A percentile compares a stretch with the other conserved stretches of the same genome.
These are phyloP conservation scores for Candida ficus DNA, from an alignment of 805 yeast species.

Conservation along the genomic window DNA sequence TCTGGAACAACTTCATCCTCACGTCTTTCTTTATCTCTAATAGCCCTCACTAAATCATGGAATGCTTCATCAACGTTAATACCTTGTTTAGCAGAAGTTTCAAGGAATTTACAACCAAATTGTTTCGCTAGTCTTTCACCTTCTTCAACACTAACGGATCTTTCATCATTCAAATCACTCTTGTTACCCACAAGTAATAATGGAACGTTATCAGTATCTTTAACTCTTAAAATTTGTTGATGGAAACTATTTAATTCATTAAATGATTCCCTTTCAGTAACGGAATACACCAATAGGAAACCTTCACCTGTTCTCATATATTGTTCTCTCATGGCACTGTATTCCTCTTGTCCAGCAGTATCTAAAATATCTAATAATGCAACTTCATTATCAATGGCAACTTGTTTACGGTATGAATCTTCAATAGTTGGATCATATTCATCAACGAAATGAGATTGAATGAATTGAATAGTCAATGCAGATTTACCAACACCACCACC, in stretches of 20 bases:
- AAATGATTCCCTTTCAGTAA: slow-evolving; percentile 79
- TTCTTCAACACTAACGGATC: slow-evolving; percentile 69
- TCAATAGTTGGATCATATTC: slow-evolving; percentile 99
- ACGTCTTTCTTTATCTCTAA: slow-evolving; percentile 28
- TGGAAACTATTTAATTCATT: slow-evolving; percentile 78
- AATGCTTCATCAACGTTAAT: slow-evolving; percentile 86
- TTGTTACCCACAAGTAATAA: slow-evolving; percentile 77
- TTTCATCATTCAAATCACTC: slow-evolving; percentile 66
- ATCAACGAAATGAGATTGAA: slow-evolving; percentile 92
- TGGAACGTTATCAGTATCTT: slow-evolving; percentile 73
- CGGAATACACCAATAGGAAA: slow-evolving; percentile 80
- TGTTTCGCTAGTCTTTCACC: slow-evolving; percentile 57
- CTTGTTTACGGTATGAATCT: slow-evolving; percentile 83
- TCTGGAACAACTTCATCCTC: neutral
- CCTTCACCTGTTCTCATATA: slow-evolving; percentile 97
- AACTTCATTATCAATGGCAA: slow-evolving; percentile 74
- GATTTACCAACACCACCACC: slow-evolving; percentile 99
- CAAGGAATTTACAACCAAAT: slow-evolving; percentile 73
- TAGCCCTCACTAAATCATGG: slow-evolving; percentile 58
- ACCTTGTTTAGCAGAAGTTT: slow-evolving; percentile 89
- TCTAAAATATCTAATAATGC: slow-evolving; percentile 84
- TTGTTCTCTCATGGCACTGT: slow-evolving; percentile 88
- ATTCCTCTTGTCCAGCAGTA: slow-evolving; percentile 98
- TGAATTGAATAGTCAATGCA: slow-evolving; percentile 90
- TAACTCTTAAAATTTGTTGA: slow-evolving; percentile 74